Evolutionary conservation across 495 filamentous ascomycete genomes (phyloP).

Genomic region (Daldinia bambusicola): DNA sequence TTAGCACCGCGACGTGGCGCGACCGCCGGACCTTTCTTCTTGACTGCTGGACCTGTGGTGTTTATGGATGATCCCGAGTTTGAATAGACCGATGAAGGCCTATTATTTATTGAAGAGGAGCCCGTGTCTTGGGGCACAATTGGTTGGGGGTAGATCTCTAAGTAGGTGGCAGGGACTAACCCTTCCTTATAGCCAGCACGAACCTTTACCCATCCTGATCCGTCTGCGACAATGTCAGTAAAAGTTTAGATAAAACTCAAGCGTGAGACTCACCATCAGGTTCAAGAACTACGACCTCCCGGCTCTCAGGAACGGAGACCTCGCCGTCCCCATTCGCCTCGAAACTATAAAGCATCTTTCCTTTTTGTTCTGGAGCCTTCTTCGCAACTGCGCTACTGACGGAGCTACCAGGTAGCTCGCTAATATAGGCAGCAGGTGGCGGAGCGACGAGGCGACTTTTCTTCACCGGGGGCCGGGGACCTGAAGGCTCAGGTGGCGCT

Average conservation of each 20-base stretch:
- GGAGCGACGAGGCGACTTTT: slow-evolving; percentile 84
- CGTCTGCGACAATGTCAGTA: slow-evolving; percentile 67
- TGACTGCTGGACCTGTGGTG: slow-evolving; percentile 59
- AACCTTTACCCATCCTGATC: slow-evolving; percentile 90
- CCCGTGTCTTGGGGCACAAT: slow-evolving; percentile 62
- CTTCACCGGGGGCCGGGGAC: slow-evolving; percentile 52
- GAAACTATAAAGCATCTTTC: slow-evolving; percentile 90
- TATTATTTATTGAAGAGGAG: slow-evolving; percentile 55
- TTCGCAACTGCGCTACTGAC: slow-evolving; percentile 53
- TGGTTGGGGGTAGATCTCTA: slow-evolving; percentile 60
- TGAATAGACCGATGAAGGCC: slow-evolving; percentile 77
- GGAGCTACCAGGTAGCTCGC: slow-evolving; percentile 65
- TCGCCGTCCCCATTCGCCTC: slow-evolving; percentile 83
- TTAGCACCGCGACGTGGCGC: slow-evolving; percentile 92
- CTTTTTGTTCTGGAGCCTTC: slow-evolving; percentile 67
- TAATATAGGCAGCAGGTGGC: slow-evolving; percentile 82
- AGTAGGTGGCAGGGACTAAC: slow-evolving; percentile 85
- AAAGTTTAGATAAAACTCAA: slow-evolving; percentile 11
- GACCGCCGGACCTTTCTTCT: slow-evolving; percentile 93
- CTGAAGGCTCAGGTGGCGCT: slow-evolving; percentile 52
- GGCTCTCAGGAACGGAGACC: slow-evolving; percentile 78
- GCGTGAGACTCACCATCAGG: slow-evolving; percentile 76
- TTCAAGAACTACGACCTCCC: slow-evolving; percentile 80
- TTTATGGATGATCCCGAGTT: slow-evolving; percentile 79
- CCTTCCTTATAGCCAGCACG: slow-evolving; percentile 75